A percentile compares a stretch with the other conserved stretches of the same genome.
These are phyloP conservation scores for Fusarium goolgardi DNA, from an alignment of 2,329 filamentous ascomycete species.

Conservation along the genomic window DNA sequence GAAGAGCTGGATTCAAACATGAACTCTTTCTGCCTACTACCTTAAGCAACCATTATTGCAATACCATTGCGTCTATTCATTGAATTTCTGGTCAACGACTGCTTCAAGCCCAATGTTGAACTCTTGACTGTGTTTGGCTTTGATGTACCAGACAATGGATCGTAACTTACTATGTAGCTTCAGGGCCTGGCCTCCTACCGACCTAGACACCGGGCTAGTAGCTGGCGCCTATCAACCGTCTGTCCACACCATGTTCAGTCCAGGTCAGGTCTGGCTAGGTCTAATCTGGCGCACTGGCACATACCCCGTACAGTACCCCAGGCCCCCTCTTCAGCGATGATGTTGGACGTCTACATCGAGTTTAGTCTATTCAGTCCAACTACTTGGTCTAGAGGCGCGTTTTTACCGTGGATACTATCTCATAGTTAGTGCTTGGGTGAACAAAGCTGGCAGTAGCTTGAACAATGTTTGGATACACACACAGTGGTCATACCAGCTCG, in stretches of 20 bases:
- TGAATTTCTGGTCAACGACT: not conserved
- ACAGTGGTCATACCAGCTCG: not conserved
- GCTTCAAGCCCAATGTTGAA: slow-evolving; percentile 26
- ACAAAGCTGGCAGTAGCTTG: not conserved
- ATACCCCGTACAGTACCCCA: slow-evolving; percentile 12
- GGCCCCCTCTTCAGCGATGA: slow-evolving; percentile 25
- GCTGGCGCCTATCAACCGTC: slow-evolving; percentile 41
- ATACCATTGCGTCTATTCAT: not conserved
- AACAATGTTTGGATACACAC: not conserved
- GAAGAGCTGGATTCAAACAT: not conserved
- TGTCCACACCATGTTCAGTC: slow-evolving; percentile 39
- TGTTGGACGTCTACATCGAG: slow-evolving; percentile 9
- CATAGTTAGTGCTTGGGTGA: not conserved
- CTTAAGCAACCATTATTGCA: not conserved
- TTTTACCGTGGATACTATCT: not conserved
- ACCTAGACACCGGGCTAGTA: slow-evolving; percentile 40
- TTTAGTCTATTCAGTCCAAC: not conserved
- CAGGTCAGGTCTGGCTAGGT: slow-evolving; percentile 8
- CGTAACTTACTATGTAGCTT: not conserved
- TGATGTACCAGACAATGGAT: slow-evolving; percentile 35
- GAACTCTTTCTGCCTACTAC: not conserved
- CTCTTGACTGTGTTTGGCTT: slow-evolving; percentile 31
- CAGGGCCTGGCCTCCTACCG: not conserved
- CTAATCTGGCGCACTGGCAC: slow-evolving; percentile 1
- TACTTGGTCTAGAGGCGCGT: not conserved